phyloP scores from a whole-genome alignment of 192 early-diverging fungal species.

The Coemansia sp. region DNA sequence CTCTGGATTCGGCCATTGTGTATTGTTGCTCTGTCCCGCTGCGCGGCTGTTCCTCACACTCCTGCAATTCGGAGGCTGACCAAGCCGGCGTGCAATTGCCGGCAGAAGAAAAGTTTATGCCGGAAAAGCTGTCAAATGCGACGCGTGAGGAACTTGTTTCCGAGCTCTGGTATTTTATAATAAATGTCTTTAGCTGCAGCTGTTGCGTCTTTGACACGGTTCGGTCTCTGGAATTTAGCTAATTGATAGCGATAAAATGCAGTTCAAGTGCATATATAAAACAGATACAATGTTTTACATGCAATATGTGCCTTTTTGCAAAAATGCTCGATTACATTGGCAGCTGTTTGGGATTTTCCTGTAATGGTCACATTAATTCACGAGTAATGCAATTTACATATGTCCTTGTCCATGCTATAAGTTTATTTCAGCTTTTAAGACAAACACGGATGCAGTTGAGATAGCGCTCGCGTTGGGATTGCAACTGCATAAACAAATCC shows the following conservation, averaged over 20 bases:
- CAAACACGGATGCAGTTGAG: background rate
- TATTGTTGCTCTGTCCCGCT: background rate
- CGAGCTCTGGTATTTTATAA: background rate
- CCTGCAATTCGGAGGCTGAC: background rate
- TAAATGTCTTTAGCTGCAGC: background rate
- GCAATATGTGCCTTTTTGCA: slow-evolving; percentile 12
- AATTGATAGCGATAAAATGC: background rate
- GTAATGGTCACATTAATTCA: background rate
- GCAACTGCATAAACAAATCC: background rate
- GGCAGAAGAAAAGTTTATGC: background rate
- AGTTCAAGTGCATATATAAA: slow-evolving; percentile 15
- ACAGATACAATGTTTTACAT: background rate
- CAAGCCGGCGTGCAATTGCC: background rate
- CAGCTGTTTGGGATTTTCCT: background rate
- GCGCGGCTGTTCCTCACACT: background rate
- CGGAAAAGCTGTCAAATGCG: background rate
- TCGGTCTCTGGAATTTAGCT: background rate
- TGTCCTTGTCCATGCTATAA: background rate
- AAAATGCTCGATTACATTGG: background rate
- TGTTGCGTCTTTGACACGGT: background rate
- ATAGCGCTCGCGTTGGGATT: background rate
- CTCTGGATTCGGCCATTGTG: background rate
- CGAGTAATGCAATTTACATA: slow-evolving; percentile 4
- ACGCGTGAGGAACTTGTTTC: background rate
- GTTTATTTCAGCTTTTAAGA: background rate